These are phyloP conservation scores for Neoboletus magnificus DNA, from an alignment of 768 basidiomycete genomes.

Conservation along the genomic window DNA sequence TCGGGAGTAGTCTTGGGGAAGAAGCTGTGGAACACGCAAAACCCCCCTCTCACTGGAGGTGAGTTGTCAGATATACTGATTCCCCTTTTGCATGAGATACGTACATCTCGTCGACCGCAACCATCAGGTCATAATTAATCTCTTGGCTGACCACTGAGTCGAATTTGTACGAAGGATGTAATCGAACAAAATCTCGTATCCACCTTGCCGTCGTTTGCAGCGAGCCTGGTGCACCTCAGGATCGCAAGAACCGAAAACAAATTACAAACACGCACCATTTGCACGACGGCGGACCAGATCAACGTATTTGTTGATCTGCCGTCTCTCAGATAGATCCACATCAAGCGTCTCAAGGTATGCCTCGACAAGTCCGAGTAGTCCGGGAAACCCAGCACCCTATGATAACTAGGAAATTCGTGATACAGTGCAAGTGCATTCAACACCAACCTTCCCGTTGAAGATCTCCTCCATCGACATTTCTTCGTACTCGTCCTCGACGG, in stretches of 20 bases:
- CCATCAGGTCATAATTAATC: constrained; percentile 92
- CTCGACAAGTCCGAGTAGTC: constrained; percentile 75
- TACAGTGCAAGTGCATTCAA: not conserved
- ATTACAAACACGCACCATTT: constrained; percentile 52
- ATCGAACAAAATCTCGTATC: constrained; percentile 88
- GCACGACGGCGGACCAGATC: constrained; percentile 76
- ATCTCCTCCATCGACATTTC: constrained; percentile 93
- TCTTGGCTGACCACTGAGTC: constrained; percentile 91
- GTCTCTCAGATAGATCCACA: constrained; percentile 55
- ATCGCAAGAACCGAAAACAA: not conserved
- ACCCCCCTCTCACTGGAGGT: constrained; percentile 62
- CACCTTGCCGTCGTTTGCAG: constrained; percentile 86
- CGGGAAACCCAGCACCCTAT: constrained; percentile 68
- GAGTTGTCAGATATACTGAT: not conserved
- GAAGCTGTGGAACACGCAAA: constrained; percentile 54
- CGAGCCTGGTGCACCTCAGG: constrained; percentile 47
- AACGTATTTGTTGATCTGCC: constrained; percentile 71
- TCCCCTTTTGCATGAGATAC: constrained; percentile 29
- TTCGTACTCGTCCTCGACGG: constrained; percentile 80
- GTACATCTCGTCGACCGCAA: constrained; percentile 89
- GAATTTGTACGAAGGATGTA: constrained; percentile 86
- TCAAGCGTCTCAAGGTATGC: constrained; percentile 87
- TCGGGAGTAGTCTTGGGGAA: constrained; percentile 58
- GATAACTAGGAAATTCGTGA: constrained; percentile 1
- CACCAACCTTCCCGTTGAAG: constrained; percentile 82